Base-by-base conservation (phyloP, 176 grass and related monocot genomes). In the Poa pratensis region DNA sequence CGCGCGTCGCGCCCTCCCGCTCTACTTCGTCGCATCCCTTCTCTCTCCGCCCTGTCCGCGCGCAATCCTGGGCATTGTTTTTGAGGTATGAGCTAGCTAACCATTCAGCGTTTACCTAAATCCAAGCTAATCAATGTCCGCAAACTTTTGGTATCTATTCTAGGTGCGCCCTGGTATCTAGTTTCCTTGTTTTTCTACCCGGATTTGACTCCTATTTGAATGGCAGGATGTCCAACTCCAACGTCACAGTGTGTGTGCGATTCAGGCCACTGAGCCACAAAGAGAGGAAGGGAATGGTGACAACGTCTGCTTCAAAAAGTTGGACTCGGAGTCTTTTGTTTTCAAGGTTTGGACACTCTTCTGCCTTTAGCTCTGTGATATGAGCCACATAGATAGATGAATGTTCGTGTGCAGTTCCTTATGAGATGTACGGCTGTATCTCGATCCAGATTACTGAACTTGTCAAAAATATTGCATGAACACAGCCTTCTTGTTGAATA, bases 201-300 rank as follows among this genome's bases (percentile, higher is more conserved):
- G 4, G 70, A 78, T 67, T 35, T 77, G 22, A 19, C 45, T 43
- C 27, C 2, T 28, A 74, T 64, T 54, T 35, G 51, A 75, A 30
- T 49, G 75, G 27, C 76, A 82, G 80, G 84, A 97, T 97, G 95
- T 94, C 90, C 43, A 92, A 91, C 17, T 94, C 90, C 34, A 92
- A 91, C 14, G 88, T 97, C 50, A 92, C 90, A 9, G 90, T 97
- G 52, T 97, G 92, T 45, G 90, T 97, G 80, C 51, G 92, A 55
- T 97, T 97, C 83, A 94, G 95, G 50, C 92, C 95, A 5, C 84
- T 94, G 73, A 97, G 52, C 37, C 80, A 83, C 6, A 94, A 80
- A 50, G 95, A 97, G 82, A 92, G 87, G 90, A 91, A 85, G 83
- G 75, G 37, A 86, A 86, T 26, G 83, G 45, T 4, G 94, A 94